These are phyloP conservation scores for Geoglossum glabrum DNA, from an alignment of 495 filamentous ascomycete species.

Conservation along the genomic window DNA sequence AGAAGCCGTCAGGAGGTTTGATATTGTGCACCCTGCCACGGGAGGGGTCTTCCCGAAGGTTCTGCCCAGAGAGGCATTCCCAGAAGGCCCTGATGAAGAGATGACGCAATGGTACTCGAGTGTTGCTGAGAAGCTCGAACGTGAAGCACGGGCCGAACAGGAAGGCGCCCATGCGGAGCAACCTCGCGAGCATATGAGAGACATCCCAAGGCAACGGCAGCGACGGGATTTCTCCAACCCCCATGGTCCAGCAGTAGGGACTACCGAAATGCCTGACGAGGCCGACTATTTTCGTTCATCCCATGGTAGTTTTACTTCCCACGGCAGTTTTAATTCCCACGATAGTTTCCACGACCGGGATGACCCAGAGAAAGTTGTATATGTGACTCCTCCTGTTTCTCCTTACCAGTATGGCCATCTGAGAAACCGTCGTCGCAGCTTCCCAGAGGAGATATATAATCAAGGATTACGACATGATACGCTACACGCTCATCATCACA, in stretches of 20 bases:
- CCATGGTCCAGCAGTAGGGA: background rate
- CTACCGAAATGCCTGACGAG: background rate
- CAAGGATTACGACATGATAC: background rate
- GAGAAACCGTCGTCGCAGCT: background rate
- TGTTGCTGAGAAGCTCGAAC: constrained; percentile 34
- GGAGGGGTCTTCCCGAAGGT: constrained; percentile 52
- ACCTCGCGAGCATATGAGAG: background rate
- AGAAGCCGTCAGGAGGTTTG: constrained; percentile 56
- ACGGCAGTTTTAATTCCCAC: too few relatives aligned
- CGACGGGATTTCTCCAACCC: background rate
- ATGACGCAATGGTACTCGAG: constrained; percentile 71
- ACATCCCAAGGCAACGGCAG: background rate
- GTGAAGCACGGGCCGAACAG: background rate
- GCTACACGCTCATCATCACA: background rate
- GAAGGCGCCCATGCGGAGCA: background rate
- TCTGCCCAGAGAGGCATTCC: constrained; percentile 60
- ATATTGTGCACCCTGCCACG: constrained; percentile 50
- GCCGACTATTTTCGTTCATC: background rate
- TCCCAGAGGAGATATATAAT: background rate
- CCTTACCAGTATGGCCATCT: background rate
- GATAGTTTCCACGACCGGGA: background rate
- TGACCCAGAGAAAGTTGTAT: background rate
- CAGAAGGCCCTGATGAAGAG: constrained; percentile 47
- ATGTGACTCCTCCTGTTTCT: background rate
- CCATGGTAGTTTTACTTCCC: background rate